phyloP scores from a whole-genome alignment of 2,329 filamentous ascomycete species.

The Aureobasidium musti region DNA sequence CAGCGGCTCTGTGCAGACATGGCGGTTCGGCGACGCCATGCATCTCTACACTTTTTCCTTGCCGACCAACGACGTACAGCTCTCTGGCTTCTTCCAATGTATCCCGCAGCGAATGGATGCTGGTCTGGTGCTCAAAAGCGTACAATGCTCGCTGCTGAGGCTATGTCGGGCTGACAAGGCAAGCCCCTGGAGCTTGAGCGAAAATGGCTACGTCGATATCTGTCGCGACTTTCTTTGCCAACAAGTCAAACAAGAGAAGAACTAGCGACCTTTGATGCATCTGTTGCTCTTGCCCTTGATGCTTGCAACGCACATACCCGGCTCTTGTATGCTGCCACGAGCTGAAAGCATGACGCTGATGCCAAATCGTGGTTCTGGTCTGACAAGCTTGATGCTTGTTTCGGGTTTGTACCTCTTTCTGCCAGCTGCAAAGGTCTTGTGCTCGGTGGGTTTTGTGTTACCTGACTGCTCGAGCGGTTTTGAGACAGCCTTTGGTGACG shows the following conservation, averaged over 20 bases:
- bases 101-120: not conserved
- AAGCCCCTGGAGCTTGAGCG: not conserved
- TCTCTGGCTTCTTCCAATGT: not conserved
- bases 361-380: not conserved
- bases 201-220: not conserved
- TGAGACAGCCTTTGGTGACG: no score
- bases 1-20: constrained; percentile 6
- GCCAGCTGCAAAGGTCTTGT: not conserved
- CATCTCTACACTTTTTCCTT: constrained; percentile 17
- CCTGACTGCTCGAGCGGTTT: not conserved
- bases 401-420: not conserved
- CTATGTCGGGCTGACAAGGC: not conserved
- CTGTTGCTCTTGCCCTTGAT: not conserved
- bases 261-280: not conserved
- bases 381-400: not conserved
- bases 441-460: not conserved
- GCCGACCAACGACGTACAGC: constrained; percentile 13
- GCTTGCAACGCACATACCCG: not conserved
- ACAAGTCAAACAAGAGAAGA: no score
- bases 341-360: not conserved
- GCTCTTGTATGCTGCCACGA: not conserved
- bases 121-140: no score
- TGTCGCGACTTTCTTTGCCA: not conserved
- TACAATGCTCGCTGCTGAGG: not conserved
- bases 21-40: constrained; percentile 4